Evolutionary conservation across 495 filamentous ascomycete genomes (phyloP).

Genomic region (Aspergillus sclerotioniger): DNA sequence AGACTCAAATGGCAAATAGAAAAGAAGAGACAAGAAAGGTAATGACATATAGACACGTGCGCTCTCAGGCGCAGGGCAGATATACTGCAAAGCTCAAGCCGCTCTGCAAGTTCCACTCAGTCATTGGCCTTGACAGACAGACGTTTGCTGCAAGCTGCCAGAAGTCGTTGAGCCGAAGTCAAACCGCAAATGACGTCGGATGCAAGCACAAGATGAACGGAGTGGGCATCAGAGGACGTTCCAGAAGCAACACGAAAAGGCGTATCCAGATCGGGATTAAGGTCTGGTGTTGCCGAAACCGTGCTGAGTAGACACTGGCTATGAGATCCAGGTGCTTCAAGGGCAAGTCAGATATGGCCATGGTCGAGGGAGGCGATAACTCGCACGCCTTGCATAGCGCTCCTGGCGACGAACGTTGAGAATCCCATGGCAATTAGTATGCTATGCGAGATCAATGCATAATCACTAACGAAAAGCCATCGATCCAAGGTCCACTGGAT

Average conservation of each 20-base stretch:
- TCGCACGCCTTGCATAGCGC: neutral
- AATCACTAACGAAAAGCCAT: conserved; percentile 86
- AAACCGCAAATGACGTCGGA: neutral
- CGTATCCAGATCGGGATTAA: neutral
- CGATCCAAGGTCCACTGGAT: conserved; percentile 77
- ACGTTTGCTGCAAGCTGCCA: neutral
- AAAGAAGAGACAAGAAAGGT: conserved; percentile 1
- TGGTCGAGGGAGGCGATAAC: neutral
- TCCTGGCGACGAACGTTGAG: neutral
- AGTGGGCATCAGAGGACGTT: neutral
- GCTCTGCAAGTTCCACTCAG: neutral
- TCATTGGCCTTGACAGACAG: neutral
- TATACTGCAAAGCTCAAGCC: neutral
- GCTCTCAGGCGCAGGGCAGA: neutral
- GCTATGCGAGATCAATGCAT: conserved; percentile 48
- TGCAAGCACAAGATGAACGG: neutral
- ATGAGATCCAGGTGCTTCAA: neutral
- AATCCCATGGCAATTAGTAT: neutral
- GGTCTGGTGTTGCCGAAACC: neutral
- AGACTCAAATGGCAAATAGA: neutral
- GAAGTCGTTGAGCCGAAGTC: neutral
- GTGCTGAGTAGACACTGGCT: neutral
- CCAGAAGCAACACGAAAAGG: neutral
- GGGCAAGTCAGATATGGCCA: neutral
- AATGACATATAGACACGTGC: neutral